Base-by-base conservation (phyloP, 129 eudicot genomes). In the Erigeron canadensis region DNA sequence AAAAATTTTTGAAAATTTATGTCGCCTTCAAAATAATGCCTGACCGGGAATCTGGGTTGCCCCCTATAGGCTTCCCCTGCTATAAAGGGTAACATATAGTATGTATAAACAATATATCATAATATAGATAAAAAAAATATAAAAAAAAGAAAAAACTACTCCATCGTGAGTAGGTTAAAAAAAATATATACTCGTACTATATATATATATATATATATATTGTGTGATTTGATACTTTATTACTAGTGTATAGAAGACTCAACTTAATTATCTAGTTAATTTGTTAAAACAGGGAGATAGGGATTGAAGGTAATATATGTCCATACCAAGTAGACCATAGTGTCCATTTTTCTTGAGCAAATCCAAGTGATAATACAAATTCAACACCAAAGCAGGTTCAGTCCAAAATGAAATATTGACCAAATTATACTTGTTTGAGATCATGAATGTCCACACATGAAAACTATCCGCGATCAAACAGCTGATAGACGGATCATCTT, bases 381-480 rank as follows among this genome's bases (percentile, higher is more conserved):
- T 82, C 67, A 89, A 72, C 45, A 86, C 69, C 81, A 89, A 63
- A 67, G 91, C 91, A 1, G 96, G 87, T 69, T 86, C 86, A 21
- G 89, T 89, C 96, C 96, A 89, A 12, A 89, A 89, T 6, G 96
- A 84, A 15, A 86, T 81, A 64, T 72, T 46, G 7, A 89, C 77
- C 63, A 89, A 73, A 37, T 81, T 72, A 50, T 81, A 77, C 74
- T 86, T 89, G 10, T 70, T 63, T 19, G 96, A 77, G 73, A 89
- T 74, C 65, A 39, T 65, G 6, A 84, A 69, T 7, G 86, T 75
- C 96, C 96, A 89, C 8, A 82, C 89, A 23, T 75, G 77, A 44
- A 86, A 89, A 12, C 83, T 80, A 69, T 89, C 96, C 0, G 92
- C 84, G 1, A 89, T 78, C 86, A 86, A 73, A 69, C 89, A 86